Evolutionary conservation across 257 asterid species (phyloP).

Genomic region (Jaltomata sinuosa): DNA sequence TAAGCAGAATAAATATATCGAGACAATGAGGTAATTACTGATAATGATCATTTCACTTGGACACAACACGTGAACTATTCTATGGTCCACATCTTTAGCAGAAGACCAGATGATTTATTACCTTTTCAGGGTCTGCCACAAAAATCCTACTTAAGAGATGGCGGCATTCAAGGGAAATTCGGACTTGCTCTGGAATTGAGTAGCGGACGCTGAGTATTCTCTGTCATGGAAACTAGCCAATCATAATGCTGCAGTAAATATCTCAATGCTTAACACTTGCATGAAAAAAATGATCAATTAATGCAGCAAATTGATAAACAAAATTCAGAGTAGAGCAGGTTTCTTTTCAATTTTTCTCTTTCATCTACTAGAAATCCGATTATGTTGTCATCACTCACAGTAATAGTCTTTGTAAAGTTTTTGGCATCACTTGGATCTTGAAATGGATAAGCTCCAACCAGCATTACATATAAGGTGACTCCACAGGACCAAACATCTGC

Average conservation of each 20-base stretch:
- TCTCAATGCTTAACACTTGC: background rate
- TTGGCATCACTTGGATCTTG: slow-evolving; percentile 31
- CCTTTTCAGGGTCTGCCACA: slow-evolving; percentile 35
- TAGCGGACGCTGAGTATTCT: slow-evolving; percentile 25
- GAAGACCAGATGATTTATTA: background rate
- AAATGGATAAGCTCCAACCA: slow-evolving; percentile 35
- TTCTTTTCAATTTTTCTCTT: background rate
- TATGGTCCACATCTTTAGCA: background rate
- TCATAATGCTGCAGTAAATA: background rate
- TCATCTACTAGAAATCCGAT: background rate
- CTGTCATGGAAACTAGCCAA: slow-evolving; percentile 14
- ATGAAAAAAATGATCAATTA: background rate
- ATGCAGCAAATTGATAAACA: background rate
- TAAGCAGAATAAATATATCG: background rate
- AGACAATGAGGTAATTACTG: background rate
- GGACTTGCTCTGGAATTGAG: slow-evolving; percentile 26
- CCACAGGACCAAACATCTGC: slow-evolving; percentile 50
- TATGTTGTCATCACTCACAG: slow-evolving; percentile 13
- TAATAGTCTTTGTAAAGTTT: slow-evolving; percentile 24
- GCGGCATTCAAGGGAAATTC: slow-evolving; percentile 22
- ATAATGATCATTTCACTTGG: background rate
- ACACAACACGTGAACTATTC: background rate
- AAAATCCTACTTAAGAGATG: slow-evolving; percentile 28
- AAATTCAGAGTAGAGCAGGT: background rate
- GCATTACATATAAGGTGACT: slow-evolving; percentile 35